Evolutionary conservation across 2,329 filamentous ascomycete genomes (phyloP).

Genomic region (Beauveria rudraprayagi): DNA sequence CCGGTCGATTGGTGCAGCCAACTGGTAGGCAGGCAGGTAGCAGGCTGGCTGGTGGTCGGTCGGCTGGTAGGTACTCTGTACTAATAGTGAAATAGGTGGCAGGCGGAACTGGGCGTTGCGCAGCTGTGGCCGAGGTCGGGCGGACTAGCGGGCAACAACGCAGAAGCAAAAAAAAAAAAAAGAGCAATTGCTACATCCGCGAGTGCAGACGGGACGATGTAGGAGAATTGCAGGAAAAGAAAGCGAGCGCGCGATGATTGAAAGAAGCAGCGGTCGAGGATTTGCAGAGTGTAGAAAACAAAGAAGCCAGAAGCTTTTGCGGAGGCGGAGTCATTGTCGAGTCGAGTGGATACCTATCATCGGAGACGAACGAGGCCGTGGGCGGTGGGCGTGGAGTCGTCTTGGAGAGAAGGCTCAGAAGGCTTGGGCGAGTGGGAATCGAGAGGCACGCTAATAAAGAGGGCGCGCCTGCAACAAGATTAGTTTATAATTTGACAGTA

Average conservation of each 20-base stretch:
- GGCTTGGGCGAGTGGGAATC: too few species aligned
- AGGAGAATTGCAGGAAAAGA: background rate
- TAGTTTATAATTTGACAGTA: too few species aligned
- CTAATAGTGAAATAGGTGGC: too few species aligned
- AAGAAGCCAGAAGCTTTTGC: background rate
- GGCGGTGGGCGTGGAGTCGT: background rate
- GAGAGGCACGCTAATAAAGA: background rate
- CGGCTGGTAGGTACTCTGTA: background rate
- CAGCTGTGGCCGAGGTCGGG: background rate
- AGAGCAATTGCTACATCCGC: background rate
- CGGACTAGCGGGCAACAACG: background rate
- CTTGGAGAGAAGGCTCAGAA: too few species aligned
- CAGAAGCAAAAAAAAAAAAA: background rate
- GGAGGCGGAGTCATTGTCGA: background rate
- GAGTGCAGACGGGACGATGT: background rate
- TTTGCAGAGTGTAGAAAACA: background rate
- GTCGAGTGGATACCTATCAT: background rate
- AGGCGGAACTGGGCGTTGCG: background rate
- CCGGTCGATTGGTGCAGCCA: background rate
- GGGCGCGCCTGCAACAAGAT: background rate
- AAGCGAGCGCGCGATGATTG: background rate
- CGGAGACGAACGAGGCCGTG: background rate
- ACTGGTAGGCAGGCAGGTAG: background rate
- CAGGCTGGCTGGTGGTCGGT: background rate
- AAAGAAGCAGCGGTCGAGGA: background rate